These are phyloP conservation scores for Lodderomyces theae DNA, from an alignment of 1,139 yeast genomes.

Conservation along the genomic window DNA sequence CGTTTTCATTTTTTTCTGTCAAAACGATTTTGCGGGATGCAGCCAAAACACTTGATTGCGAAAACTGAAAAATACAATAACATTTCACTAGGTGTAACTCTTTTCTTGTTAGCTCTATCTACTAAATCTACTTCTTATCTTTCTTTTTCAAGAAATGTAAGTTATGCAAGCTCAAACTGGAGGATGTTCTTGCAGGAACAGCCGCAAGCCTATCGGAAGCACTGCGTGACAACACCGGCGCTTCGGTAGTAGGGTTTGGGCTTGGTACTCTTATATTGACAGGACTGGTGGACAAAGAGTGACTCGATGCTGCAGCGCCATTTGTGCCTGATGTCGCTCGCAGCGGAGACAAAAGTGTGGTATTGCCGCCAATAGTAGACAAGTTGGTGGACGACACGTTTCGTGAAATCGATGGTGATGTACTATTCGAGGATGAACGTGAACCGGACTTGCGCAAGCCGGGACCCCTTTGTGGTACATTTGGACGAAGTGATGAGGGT, in stretches of 20 bases:
- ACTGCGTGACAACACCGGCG: conserved; percentile 26
- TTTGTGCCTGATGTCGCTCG: background rate
- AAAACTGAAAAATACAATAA: background rate
- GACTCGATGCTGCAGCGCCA: background rate
- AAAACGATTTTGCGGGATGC: background rate
- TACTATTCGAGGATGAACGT: conserved; percentile 19
- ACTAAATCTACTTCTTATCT: conserved; percentile 11
- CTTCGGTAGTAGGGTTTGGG: background rate
- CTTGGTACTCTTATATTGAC: conserved; percentile 8
- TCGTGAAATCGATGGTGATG: conserved; percentile 31
- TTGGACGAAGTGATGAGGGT: conserved; percentile 21
- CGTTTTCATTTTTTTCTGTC: background rate
- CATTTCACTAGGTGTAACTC: background rate
- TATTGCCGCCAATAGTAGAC: no score
- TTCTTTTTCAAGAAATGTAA: conserved; percentile 29
- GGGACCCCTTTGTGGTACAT: conserved; percentile 19
- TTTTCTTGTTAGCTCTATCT: background rate
- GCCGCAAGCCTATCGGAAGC: conserved; percentile 34
- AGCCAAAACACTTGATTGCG: background rate
- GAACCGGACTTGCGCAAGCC: conserved; percentile 13
- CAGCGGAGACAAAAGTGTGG: no score
- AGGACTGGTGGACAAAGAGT: conserved; percentile 5
- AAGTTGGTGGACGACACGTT: conserved; percentile 28
- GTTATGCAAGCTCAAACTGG: conserved; percentile 29
- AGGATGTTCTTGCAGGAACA: conserved; percentile 22